phyloP scores from a whole-genome alignment of 805 yeast species.

The Barnettozyma vustinii region DNA sequence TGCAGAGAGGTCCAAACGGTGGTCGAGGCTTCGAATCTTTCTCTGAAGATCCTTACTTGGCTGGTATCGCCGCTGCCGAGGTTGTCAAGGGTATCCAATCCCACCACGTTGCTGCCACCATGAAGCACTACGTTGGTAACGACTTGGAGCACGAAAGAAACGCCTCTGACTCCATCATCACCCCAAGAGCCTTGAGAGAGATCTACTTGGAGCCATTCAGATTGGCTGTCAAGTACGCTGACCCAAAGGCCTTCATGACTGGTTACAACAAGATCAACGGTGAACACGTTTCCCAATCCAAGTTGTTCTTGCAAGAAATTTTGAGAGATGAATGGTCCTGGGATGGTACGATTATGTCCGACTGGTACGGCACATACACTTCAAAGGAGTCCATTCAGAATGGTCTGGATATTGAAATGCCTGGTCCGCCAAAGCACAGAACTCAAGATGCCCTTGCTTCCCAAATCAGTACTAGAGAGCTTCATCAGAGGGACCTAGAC shows the following conservation, averaged over 20 bases:
- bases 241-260: conserved; percentile 56
- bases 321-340: conserved; percentile 53
- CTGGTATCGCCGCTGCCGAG: conserved; percentile 43
- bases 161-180: conserved; percentile 41
- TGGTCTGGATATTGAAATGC: conserved; percentile 64
- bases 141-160: conserved; percentile 55
- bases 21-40: conserved; percentile 61
- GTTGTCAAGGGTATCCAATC: conserved; percentile 51
- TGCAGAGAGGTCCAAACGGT: conserved; percentile 52
- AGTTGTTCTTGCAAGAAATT: conserved; percentile 37
- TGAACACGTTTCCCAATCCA: conserved; percentile 45
- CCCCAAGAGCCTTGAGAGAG: conserved; percentile 61
- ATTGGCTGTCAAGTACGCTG: conserved; percentile 45
- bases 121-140: conserved; percentile 60
- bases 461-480: conserved; percentile 37
- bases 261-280: conserved; percentile 62
- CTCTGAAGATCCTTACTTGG: conserved; percentile 53
- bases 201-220: conserved; percentile 61
- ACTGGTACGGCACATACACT: conserved; percentile 58
- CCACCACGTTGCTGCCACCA: conserved; percentile 45
- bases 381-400: conserved; percentile 41
- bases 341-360: conserved; percentile 54
- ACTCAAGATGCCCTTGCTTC: conserved; percentile 33
- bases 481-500: conserved; percentile 36
- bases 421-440: conserved; percentile 52